Evolutionary conservation across 2,329 filamentous ascomycete species (phyloP), one percentile per base, ranked within the genome.

Genomic region (Penicillium sp.): DNA sequence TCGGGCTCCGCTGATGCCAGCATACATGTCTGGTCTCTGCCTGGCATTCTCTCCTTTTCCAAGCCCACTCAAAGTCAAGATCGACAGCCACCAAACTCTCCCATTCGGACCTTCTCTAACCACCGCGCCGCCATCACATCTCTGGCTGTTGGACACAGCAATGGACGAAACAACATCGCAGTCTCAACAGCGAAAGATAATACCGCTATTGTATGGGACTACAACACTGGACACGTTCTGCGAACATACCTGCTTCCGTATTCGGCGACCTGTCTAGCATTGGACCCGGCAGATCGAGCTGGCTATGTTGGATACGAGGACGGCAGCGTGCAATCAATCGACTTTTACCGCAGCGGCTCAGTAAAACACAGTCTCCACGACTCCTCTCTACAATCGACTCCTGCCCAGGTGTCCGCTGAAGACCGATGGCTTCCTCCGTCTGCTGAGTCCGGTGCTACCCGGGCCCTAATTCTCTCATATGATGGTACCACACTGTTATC

Each of bases 191-290:
- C 91, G 63, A 87, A 85, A 66, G 95, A 98, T 77, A 93, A 91
- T 75, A 95, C 91, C 8, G 91, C 91, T 66, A 88, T 96, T 67
- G 82, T 96, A 59, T 99, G 95, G 95, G 93, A 98, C 76, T 96
- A 96, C 72, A 86, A 88, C 60, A 90, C 86, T 0, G 91, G 91
- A 39, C 84, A 86, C 59, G 81, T 89, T 11, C 78, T 98, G 56
- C 86, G 93, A 44, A 98, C 92, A 4, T 86, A 96, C 62, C 82
- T 98, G 42, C 85, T 98, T 55, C 86, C 90, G 2, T 81, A 83
- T n/a, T 79, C 83, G 19, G 91, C 93, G 16, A 80, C 89, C 29
- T 92, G 88, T 66, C 73, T 93, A 33, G 80, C 85, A 9, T 79
- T 98, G 4, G 95, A 98, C 73, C 89, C 93, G 0, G 91, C 88